Base-by-base conservation (phyloP, 768 basidiomycete genomes). In the Hemileccinum rubropunctum region DNA sequence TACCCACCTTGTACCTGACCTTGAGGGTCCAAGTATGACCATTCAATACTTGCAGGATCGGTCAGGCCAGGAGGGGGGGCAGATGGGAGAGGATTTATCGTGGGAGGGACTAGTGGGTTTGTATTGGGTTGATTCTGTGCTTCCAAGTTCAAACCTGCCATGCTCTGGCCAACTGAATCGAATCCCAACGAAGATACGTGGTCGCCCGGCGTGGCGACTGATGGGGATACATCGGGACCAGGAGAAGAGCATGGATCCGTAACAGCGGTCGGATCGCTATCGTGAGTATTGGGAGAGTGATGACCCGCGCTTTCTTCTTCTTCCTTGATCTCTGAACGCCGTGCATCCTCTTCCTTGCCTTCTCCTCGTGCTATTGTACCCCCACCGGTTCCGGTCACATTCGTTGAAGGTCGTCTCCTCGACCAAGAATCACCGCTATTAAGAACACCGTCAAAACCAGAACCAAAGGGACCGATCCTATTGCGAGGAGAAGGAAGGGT, bases 21-120 rank as follows among this genome's bases (percentile, higher is more conserved):
- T 57, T 88, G 82, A 17, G 92, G 93, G 64, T 98, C 94, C 43
- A 92, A 80, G 68, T 98, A 98, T 20, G 84, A 88, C 94, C 94
- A 98, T 64, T 91, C 83, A 18, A 94, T 68, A 54, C 68, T 76
- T 26, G 78, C 75, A 28, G 80, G 73, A 70, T 87, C 86, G 39
- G 68, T 53, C 35, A 77, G 57, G 42, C 75, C 77, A 45, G 78
- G 76, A 42, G 78, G 77, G 13, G 76, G 71, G 9, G 65, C 70
- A 36, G 57, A 54, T 17, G 57, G 39, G n/a, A 61, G 51, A 46
- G 51, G 21, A 36, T 54, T 57, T 17, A 26, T 46, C 13, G 52
- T 48, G 35, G 62, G 13, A 17, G 36, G 32, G 38, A 36, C 41
- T 28, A 44, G 58, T 17, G 32, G 40, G 28, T 47, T 47, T 27